Base-by-base conservation (phyloP, 2,329 filamentous ascomycete genomes). In the Ophiostoma ulmi region DNA sequence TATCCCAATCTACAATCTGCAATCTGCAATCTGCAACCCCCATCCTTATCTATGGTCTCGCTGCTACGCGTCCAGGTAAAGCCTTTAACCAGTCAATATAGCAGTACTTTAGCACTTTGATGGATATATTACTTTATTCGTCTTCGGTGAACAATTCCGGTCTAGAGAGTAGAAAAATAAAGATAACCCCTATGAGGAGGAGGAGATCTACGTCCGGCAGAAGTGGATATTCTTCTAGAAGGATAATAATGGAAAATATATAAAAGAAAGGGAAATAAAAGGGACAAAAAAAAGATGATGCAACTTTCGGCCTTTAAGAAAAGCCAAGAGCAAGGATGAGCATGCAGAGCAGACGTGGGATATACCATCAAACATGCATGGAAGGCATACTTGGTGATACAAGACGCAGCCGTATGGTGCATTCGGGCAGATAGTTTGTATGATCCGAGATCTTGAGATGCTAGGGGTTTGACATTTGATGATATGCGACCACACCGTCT, bases 171-270 rank as follows among this genome's bases (percentile, higher is more conserved):
- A 58, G 17, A 58, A 58, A 58, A 58, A 58, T 22, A 58, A 26
- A 58, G 52, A 58, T 1, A 48, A 11, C 44, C 5, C 5, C 17
- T n/a, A 20, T n/a, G n/a, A 14, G 7, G 10, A 58, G 7, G 10
- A 58, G n/a, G 8, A 11, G 52, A 58, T 58, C 52, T 58, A 31
- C 52, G 22, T 5, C 48, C 52, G 52, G 52, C n/a, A 58, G 52
- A 58, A 58, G 52, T 22, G 52, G 22, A 58, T 58, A 58, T 58
- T 10, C 52, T 58, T 58, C 52, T 58, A 58, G 52, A 58, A 58
- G 52, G 17, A 20, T 5, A 14, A 4, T 5, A 17, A 44, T 14
- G 41, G 13, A 17, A 5, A 44, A 44, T 20, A 26, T 1, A 26
- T 26, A 26, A 26, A 26, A 26, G 17, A 14, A 5, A 20, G 31